Base-by-base conservation (phyloP, 2,329 filamentous ascomycete genomes). In the Geosmithia morbida region DNA sequence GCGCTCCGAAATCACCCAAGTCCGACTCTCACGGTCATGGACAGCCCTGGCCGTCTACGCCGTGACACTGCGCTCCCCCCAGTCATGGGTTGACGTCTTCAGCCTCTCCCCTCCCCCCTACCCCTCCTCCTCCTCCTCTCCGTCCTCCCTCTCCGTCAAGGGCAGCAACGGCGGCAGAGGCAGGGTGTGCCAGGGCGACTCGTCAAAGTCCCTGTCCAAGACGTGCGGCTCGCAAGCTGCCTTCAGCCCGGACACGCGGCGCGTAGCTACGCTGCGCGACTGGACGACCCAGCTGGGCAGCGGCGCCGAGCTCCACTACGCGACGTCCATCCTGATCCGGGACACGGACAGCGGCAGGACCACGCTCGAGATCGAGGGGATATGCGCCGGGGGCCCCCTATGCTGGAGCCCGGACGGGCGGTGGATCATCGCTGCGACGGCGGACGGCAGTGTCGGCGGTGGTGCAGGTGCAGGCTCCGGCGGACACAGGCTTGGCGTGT, bases 61-160 rank as follows among this genome's bases (percentile, higher is more conserved):
- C 43, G 56, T 57, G 19, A 56, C 53, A 4, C 57, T 58, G 42
- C 44, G 43, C 7, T 54, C 56, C 10, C 46, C 54, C 33, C 59
- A 61, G 19, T 56, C 60, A n/a, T 65, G 62, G 61, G 58, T 65
- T 48, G 62, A 65, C 50, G 53, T 61, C 17, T 64, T 64, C 46
- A 56, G 61, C 42, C 50, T 61, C 20, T 45, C 49, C 29, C 55
- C 56, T 0, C 39, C 33, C 16, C 13, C 41, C n/a, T 41, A n/a
- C 44, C 16, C 37, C 20, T n/a, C 40, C 18, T 17, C 37, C 13
- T 47, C 45, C 8, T 11, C 44, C 3, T 7, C 30, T 5, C 22
- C 22, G 10, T 26, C 43, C 16, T 44, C 43, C 8, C 29, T 18
- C 43, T 13, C n/a, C n/a, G n/a, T 11, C 26, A 11, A 39, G 16